Percentiles rank a stretch among this genome's conserved stretches.
Evolutionary conservation across 202 grass and related monocot species (phyloP).

Genomic region (Setaria viridis): DNA sequence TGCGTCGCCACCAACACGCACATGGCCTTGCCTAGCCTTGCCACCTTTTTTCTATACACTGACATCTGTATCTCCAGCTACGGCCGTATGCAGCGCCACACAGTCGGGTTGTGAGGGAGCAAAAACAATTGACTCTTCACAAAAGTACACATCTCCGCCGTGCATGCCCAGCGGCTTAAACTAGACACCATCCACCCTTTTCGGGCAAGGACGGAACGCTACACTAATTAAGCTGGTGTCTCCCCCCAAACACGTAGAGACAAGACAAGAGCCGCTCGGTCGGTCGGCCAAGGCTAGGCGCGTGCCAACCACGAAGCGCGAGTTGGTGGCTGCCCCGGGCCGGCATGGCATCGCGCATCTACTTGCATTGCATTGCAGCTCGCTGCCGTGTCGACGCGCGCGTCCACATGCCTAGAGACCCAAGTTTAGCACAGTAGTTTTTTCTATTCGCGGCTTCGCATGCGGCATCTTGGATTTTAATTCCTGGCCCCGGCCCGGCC

Average conservation of each 20-base stretch:
- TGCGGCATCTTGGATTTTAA: not conserved
- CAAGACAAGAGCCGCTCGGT: not conserved
- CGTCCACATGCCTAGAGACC: not conserved
- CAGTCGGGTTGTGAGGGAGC: conserved; percentile 32
- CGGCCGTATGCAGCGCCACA: too few relatives aligned
- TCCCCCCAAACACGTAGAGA: conserved; percentile 8
- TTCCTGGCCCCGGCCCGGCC: not conserved
- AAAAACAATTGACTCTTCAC: not conserved
- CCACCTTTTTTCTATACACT: not conserved
- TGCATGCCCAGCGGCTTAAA: not conserved
- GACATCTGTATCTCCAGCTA: too few relatives aligned
- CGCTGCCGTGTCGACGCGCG: not conserved
- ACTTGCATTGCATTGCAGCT: not conserved
- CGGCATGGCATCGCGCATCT: conserved; percentile 14
- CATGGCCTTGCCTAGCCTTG: conserved; percentile 45
- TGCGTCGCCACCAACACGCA: conserved; percentile 38
- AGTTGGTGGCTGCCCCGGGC: conserved; percentile 14
- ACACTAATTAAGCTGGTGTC: not conserved
- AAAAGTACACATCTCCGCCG: not conserved
- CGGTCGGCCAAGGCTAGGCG: not conserved
- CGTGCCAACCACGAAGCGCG: conserved; percentile 18
- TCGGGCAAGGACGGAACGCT: not conserved
- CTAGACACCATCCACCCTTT: not conserved
- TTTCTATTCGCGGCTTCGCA: too few relatives aligned
- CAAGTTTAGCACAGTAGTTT: too few relatives aligned